Base-by-base conservation (phyloP, 2,329 filamentous ascomycete species). In the Colletotrichum trifolii region DNA sequence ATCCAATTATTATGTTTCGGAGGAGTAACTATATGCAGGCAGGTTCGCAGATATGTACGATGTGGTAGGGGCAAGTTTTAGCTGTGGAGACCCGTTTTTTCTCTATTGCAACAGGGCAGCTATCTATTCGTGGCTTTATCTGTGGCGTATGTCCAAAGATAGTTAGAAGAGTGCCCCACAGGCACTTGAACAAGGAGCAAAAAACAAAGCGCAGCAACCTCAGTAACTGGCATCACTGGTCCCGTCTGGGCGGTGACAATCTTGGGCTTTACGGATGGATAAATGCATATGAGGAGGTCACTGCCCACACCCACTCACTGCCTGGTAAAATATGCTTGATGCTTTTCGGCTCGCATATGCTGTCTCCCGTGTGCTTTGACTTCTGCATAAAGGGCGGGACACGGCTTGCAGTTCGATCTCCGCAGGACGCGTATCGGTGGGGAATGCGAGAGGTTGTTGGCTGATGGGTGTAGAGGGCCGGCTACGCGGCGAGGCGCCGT, bases 321-420 rank as follows among this genome's bases (percentile, higher is more conserved):
- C 25, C 25, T 25, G 25, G 25, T 25, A 25, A 25, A 25, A 25
- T 25, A 25, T 5, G 25, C 4, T 17, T 17, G 17, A 17, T 17
- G 17, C 17, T 17, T 17, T 17, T 17, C 17, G 17, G 17, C 17
- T 17, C 17, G 17, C 17, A 17, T 17, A 17, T 17, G 17, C 17
- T 17, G 17, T 17, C 17, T 17, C 17, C 17, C 17, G 42, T 47
- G 45, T 54, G n/a, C 12, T n/a, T 25, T 25, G 17, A 13, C 15
- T 13, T 34, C 12, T 40, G 33, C 25, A 48, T 48, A 54, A 38
- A 15, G 25, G 6, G 53, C n/a, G n/a, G 39, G 49, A 34, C 12
- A 49, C 10, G 56, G 56, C 43, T 60, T 50, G 60, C 35, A 13
- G 12, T 40, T 48, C 55, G 60, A 64, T 54, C 38, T 60, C 60